phyloP scores from a whole-genome alignment of 1,284 basidiomycete genomes.

The Trichosporon sp. region DNA sequence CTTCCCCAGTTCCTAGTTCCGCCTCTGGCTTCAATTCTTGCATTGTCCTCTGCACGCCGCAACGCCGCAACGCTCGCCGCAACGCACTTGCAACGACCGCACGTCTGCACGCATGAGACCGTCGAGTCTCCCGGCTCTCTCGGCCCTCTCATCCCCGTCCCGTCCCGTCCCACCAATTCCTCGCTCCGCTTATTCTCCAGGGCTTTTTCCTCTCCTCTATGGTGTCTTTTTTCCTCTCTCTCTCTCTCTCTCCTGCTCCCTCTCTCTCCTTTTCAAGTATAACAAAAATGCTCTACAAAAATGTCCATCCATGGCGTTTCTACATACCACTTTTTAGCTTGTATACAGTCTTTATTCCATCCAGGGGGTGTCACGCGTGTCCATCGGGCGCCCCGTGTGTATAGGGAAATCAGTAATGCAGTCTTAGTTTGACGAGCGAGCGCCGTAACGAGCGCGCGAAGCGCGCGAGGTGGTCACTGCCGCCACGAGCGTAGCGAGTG shows the following conservation, averaged over 20 bases:
- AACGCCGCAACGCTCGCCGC: neutral
- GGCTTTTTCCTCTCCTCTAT: neutral
- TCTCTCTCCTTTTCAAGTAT: neutral
- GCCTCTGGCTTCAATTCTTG: neutral
- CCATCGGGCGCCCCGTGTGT: neutral
- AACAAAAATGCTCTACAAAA: neutral
- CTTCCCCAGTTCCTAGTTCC: no score
- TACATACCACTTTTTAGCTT: neutral
- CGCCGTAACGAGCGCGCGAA: no score
- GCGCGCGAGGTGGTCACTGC: no score
- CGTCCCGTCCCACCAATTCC: no score
- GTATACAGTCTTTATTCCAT: slow-evolving; percentile 1
- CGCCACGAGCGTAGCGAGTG: no score
- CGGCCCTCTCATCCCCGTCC: no score
- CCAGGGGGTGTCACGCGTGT: no score
- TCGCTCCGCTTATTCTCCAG: no score
- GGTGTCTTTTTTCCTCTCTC: neutral
- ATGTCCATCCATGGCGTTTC: neutral
- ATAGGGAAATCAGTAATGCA: slow-evolving; percentile 4
- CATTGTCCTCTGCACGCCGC: neutral
- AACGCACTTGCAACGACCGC: neutral
- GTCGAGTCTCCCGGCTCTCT: neutral
- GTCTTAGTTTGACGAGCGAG: neutral
- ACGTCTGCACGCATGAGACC: neutral
- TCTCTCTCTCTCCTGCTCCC: neutral